A percentile compares a stretch with the other conserved stretches of the same genome.
phyloP scores from a whole-genome alignment of 2,329 filamentous ascomycete species.

The Fusarium metavorans region DNA sequence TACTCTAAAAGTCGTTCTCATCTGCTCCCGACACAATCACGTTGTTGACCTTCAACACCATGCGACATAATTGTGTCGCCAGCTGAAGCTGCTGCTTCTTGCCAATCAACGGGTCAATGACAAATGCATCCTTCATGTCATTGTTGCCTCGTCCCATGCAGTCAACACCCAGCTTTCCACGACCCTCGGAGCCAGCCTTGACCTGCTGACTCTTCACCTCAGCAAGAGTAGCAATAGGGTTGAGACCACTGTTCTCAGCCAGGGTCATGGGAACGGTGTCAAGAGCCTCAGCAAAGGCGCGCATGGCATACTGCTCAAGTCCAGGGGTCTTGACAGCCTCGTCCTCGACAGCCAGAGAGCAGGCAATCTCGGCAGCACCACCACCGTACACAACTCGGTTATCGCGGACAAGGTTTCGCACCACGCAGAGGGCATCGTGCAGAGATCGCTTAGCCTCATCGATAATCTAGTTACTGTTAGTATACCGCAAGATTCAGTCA shows the following conservation, averaged over 20 bases:
- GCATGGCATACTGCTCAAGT: constrained; percentile 99
- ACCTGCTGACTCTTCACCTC: constrained; percentile 97
- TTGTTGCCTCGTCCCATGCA: constrained; percentile 97
- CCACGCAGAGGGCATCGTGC: constrained; percentile 97
- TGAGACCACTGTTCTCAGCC: constrained; percentile 96
- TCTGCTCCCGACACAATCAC: constrained; percentile 91
- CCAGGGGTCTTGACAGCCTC: constrained; percentile 94
- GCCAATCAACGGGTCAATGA: constrained; percentile 97
- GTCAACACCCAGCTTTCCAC: constrained; percentile 86
- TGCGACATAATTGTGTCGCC: constrained; percentile 95
- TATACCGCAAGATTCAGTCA: not conserved
- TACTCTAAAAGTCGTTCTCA: constrained; percentile 83
- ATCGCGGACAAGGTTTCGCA: constrained; percentile 94
- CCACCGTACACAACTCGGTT: constrained; percentile 98
- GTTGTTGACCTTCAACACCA: constrained; percentile 98
- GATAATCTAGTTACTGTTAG: constrained; percentile 77
- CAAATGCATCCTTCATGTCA: constrained; percentile 97
- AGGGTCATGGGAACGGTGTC: constrained; percentile 95
- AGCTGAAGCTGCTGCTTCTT: constrained; percentile 98
- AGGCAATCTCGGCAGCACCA: constrained; percentile 96
- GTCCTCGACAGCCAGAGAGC: constrained; percentile 95
- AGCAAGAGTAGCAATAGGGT: constrained; percentile 94
- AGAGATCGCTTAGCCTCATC: constrained; percentile 98
- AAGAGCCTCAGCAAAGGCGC: constrained; percentile 94
- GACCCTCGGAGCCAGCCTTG: constrained; percentile 68